Percentiles rank a stretch among this genome's conserved stretches.
These are phyloP conservation scores for Microthyrium microscopicum DNA, from an alignment of 2,329 filamentous ascomycete species.

Conservation along the genomic window DNA sequence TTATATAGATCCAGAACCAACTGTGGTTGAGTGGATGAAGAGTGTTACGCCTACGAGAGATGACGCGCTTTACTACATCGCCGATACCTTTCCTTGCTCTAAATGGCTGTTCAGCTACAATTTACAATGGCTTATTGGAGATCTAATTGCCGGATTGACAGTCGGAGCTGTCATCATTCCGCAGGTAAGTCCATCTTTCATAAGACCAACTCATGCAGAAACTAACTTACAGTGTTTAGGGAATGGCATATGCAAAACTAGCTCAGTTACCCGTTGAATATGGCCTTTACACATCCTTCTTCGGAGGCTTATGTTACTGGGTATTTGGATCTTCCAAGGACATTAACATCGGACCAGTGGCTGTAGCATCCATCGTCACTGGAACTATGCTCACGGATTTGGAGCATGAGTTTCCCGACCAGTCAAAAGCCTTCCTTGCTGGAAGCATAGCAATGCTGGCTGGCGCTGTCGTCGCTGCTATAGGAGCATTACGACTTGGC, in stretches of 20 bases:
- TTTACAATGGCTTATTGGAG: constrained; percentile 7
- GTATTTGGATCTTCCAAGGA: constrained; percentile 95
- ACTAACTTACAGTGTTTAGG: too few species aligned
- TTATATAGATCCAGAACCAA: constrained; percentile 7
- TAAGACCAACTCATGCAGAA: too few species aligned
- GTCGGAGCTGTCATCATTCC: constrained; percentile 76
- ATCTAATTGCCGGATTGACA: constrained; percentile 33
- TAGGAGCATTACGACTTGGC: constrained; percentile 66
- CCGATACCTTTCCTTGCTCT: constrained; percentile 6
- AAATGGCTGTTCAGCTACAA: constrained; percentile 6
- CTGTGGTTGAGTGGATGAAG: constrained; percentile 6
- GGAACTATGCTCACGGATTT: constrained; percentile 64
- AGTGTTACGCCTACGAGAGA: neutral
- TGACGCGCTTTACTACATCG: neutral
- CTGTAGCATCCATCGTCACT: constrained; percentile 83
- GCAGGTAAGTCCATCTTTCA: too few species aligned
- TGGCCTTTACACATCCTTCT: constrained; percentile 88
- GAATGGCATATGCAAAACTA: constrained; percentile 77
- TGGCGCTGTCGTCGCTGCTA: constrained; percentile 60
- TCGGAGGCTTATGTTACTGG: constrained; percentile 91
- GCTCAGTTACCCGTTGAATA: constrained; percentile 68
- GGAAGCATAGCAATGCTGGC: constrained; percentile 63
- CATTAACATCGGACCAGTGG: constrained; percentile 95
- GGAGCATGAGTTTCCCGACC: constrained; percentile 32
- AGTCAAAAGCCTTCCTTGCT: constrained; percentile 51